These are phyloP conservation scores for Isoetes taiwanensis DNA, from an alignment of 75 land plant species.

Conservation along the genomic window DNA sequence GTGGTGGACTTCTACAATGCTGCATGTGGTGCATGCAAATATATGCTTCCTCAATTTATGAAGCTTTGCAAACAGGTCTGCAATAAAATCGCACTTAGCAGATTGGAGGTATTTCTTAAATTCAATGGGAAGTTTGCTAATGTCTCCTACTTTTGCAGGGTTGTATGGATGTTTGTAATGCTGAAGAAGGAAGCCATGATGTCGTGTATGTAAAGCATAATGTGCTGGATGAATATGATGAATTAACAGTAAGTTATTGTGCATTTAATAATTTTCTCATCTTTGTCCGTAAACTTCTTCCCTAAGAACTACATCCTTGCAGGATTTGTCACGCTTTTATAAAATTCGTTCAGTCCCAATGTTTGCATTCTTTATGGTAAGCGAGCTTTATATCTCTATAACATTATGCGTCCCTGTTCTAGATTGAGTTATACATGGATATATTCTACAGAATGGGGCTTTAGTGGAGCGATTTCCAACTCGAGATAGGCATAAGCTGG, in stretches of 20 bases:
- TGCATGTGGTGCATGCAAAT: conserved; percentile 27
- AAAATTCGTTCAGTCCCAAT: conserved; percentile 15
- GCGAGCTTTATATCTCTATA: not conserved
- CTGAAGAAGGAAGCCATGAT: conserved; percentile 4
- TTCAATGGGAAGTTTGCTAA: not conserved
- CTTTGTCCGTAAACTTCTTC: not conserved
- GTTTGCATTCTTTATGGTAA: conserved; percentile 18
- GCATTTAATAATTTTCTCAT: not conserved
- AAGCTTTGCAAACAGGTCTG: conserved; percentile 24
- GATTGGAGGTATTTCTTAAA: not conserved
- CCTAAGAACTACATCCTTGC: conserved; percentile 1
- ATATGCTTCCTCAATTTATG: conserved; percentile 21
- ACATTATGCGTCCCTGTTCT: not conserved
- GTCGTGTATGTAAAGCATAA: conserved; percentile 22
- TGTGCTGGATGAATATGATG: conserved; percentile 28
- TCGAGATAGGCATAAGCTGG: conserved; percentile 12
- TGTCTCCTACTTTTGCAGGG: conserved; percentile 9
- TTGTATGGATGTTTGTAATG: conserved; percentile 18
- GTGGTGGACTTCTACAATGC: conserved; percentile 26
- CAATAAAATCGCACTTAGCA: not conserved
- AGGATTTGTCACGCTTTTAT: conserved; percentile 19
- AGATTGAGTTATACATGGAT: not conserved
- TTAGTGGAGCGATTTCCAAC: conserved; percentile 17
- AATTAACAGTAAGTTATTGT: conserved; percentile 15
- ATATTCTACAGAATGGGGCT: conserved; percentile 13